These are phyloP conservation scores for Eustoma russellianum DNA, from an alignment of 257 asterid genomes.

Conservation along the genomic window DNA sequence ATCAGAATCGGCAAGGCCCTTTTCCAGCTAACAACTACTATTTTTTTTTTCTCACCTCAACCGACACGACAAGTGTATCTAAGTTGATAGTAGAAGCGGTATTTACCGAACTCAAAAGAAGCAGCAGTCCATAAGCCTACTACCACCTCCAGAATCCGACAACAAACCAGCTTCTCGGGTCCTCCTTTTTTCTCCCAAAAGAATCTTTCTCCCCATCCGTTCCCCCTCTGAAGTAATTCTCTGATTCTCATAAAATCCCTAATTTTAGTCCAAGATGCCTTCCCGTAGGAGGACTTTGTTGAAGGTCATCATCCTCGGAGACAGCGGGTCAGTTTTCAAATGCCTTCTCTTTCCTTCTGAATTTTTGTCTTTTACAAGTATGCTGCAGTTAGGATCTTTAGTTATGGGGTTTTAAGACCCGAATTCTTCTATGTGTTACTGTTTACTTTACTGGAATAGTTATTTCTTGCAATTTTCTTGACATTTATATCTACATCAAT, in stretches of 20 bases:
- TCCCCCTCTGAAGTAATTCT: not conserved
- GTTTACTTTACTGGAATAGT: not conserved
- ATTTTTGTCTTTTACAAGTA: not conserved
- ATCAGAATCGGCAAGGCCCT: too few relatives aligned
- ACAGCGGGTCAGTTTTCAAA: slow-evolving; percentile 62
- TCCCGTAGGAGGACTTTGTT: slow-evolving; percentile 94
- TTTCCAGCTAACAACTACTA: too few relatives aligned
- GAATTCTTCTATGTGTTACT: not conserved
- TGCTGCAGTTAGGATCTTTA: not conserved
- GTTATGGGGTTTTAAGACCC: not conserved
- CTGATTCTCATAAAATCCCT: slow-evolving; percentile 1
- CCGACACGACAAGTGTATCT: too few relatives aligned
- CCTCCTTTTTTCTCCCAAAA: not conserved
- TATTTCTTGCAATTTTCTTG: not conserved
- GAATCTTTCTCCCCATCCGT: not conserved
- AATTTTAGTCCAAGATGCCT: slow-evolving; percentile 42
- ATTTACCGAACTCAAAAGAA: too few relatives aligned
- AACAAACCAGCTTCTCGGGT: slow-evolving; percentile 2
- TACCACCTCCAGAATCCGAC: not conserved
- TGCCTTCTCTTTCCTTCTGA: not conserved
- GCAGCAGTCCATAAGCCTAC: too few relatives aligned
- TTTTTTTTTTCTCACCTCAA: too few relatives aligned
- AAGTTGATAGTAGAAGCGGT: too few relatives aligned
- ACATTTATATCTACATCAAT: too few relatives aligned
- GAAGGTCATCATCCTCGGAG: slow-evolving; percentile 99